Evolutionary conservation across 768 basidiomycete genomes (phyloP), one percentile per base, ranked within the genome.

Genomic region (Serendipita sp.): DNA sequence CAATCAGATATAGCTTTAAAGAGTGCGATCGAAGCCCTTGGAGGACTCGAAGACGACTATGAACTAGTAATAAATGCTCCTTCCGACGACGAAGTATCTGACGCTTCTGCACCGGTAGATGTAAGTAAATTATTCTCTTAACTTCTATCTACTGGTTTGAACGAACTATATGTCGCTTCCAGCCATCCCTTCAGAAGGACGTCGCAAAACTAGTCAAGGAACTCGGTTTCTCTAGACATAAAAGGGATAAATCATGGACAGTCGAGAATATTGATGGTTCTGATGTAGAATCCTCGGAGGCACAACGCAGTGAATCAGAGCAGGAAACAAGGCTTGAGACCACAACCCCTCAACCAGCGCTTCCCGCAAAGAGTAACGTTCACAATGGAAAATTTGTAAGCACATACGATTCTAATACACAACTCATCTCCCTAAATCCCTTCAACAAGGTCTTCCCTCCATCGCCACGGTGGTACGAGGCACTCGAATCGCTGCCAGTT

Each of bases 391-490:
- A 44, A 66, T 44, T 3, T 45, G 31, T 18, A 15, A 46, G 45
- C 31, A 8, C 31, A 27, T 46, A 1, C 6, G 3, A 16, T 29
- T 18, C 3, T 50, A 45, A n/a, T 40, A 5, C n/a, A 18, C 44
- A n/a, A 33, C 46, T 18, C 11, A 58, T 33, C 60, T 55, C 33
- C 43, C 36, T 64, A n/a, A 37, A 6, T 5, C 8, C 13, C 10
- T 31, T n/a, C 2, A 23, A 23, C 23, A 15, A 71, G 70, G 67
- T 73, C 13, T 64, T 79, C 27, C 70, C 74, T 15, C 72, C 75
- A 0, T 69, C 71, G 8, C 68, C 84, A 1, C 76, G 79, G 52
- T 87, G 86, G 86, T 82, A 86, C 69, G 70, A 74, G 55, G 72
- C 75, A 8, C 67, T 80, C 10, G 75, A 78, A 3, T 69, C 74